Evolutionary conservation across 2,329 filamentous ascomycete genomes (phyloP).

Genomic region (Fusarium sp.): DNA sequence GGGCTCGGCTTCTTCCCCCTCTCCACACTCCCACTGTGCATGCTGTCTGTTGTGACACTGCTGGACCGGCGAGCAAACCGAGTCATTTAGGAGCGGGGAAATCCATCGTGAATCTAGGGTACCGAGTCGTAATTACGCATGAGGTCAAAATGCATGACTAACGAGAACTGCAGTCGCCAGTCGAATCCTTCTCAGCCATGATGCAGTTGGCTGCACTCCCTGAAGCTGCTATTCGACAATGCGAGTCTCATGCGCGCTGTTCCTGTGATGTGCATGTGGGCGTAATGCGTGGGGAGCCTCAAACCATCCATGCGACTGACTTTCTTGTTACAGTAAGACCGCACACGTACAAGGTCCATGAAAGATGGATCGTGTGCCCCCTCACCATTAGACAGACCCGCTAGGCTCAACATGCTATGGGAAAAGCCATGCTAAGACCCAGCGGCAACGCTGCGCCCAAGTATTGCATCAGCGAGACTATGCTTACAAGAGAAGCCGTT

Average conservation of each 20-base stretch:
- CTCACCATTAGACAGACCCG: constrained; percentile 20
- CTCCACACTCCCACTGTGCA: constrained; percentile 27
- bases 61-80: constrained; percentile 11
- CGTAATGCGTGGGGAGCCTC: constrained; percentile 23
- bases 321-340: constrained; percentile 10
- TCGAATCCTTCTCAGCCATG: neutral
- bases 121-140: constrained; percentile 28
- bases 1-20: neutral
- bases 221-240: constrained; percentile 14
- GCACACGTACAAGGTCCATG: constrained; percentile 11
- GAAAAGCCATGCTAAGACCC: constrained; percentile 16
- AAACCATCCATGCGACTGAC: neutral
- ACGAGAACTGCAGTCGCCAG: constrained; percentile 12
- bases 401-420: constrained; percentile 1
- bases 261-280: constrained; percentile 31
- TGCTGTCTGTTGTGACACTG: neutral
- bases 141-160: constrained; percentile 34
- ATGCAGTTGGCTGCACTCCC: neutral
- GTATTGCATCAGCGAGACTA: constrained; percentile 31
- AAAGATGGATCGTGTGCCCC: constrained; percentile 26
- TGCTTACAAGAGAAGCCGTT: constrained; percentile 16
- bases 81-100: constrained; percentile 6
- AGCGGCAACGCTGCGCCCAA: neutral
- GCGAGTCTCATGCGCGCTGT: constrained; percentile 19
- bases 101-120: neutral